phyloP scores from a whole-genome alignment of 2,329 filamentous ascomycete species.

The Cladobotryum mycophilum region DNA sequence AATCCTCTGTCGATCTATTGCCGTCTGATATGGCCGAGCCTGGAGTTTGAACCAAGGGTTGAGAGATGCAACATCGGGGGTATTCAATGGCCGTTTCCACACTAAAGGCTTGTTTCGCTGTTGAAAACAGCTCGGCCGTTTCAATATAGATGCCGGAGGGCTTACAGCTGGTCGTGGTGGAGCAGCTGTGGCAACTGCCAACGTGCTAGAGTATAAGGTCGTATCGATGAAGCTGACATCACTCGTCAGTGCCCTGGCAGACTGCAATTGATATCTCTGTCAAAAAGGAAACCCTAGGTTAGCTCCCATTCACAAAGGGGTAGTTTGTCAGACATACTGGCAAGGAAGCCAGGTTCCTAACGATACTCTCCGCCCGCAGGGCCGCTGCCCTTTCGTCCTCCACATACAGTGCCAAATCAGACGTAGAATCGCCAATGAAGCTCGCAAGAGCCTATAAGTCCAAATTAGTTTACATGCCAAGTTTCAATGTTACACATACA shows the following conservation, averaged over 20 bases:
- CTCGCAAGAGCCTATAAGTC: neutral
- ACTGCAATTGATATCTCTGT: too few relatives aligned
- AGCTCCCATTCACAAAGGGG: too few relatives aligned
- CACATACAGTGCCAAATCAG: neutral
- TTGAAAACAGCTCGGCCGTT: neutral
- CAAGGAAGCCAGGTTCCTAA: neutral
- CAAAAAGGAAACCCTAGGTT: too few relatives aligned
- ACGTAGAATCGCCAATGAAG: neutral
- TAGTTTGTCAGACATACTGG: neutral
- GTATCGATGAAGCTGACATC: too few relatives aligned
- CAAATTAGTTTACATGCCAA: neutral
- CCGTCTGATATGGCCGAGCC: conserved; percentile 21
- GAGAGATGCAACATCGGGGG: neutral
- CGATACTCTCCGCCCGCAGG: neutral
- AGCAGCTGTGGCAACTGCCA: neutral
- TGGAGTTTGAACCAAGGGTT: conserved; percentile 11
- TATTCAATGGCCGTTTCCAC: neutral
- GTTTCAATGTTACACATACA: too few relatives aligned
- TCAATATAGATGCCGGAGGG: neutral
- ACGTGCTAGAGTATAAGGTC: too few relatives aligned
- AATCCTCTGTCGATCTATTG: conserved; percentile 23
- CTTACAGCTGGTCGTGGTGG: neutral
- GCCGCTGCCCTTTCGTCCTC: neutral
- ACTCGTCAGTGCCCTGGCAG: too few relatives aligned
- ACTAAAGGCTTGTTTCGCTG: neutral